These are phyloP conservation scores for Croton setiger DNA, from an alignment of 441 rosid species.

Conservation along the genomic window DNA sequence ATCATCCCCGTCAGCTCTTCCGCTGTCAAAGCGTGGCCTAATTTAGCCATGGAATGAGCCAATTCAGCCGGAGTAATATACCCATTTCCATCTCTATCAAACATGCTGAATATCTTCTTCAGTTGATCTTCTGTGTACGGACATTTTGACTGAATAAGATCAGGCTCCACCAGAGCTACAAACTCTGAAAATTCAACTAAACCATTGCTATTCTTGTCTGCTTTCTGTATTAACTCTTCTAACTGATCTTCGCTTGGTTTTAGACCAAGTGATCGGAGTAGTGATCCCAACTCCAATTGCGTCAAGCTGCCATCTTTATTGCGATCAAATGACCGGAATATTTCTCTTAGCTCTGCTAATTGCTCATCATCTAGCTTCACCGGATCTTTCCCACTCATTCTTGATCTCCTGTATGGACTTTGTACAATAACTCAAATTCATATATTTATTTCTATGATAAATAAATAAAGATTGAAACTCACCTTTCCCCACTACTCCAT, in stretches of 20 bases:
- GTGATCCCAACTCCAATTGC: conserved; percentile 74
- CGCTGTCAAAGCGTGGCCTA: conserved; percentile 77
- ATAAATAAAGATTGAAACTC: background rate
- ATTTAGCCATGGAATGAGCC: conserved; percentile 86
- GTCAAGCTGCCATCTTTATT: conserved; percentile 85
- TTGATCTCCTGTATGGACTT: background rate
- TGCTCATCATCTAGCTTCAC: conserved; percentile 68
- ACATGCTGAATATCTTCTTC: conserved; percentile 63
- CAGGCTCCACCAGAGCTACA: conserved; percentile 65
- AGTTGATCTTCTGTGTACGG: conserved; percentile 80
- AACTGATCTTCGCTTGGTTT: conserved; percentile 73
- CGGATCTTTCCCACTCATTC: conserved; percentile 46
- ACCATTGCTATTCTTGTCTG: conserved; percentile 75
- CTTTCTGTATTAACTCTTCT: conserved; percentile 56
- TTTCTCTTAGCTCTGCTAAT: conserved; percentile 62
- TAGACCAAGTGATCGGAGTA: conserved; percentile 64
- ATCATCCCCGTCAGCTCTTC: conserved; percentile 89
- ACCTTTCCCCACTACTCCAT: background rate
- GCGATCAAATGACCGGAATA: conserved; percentile 74
- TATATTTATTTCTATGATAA: background rate
- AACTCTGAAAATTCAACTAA: conserved; percentile 81
- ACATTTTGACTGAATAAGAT: conserved; percentile 52
- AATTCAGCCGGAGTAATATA: conserved; percentile 78
- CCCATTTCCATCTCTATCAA: conserved; percentile 82
- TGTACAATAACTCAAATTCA: background rate